Percentiles rank a stretch among this genome's conserved stretches.
Evolutionary conservation across 192 early-diverging fungal genomes (phyloP).

Genomic region (Coemansia sp.): DNA sequence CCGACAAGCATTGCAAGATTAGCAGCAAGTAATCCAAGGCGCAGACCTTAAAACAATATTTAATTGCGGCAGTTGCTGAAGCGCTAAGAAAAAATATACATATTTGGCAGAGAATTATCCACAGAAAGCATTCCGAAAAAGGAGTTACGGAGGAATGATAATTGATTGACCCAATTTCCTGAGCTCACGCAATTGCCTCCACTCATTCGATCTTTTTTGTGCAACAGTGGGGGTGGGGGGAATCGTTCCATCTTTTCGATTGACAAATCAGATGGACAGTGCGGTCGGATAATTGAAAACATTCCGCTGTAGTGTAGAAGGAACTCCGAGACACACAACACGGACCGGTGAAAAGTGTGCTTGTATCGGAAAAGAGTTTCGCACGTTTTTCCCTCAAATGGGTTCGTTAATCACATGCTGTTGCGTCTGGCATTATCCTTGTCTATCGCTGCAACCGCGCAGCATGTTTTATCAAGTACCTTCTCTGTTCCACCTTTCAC

Average conservation of each 20-base stretch:
- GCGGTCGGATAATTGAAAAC: background rate
- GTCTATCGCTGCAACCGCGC: background rate
- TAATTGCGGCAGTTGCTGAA: background rate
- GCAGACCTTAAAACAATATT: background rate
- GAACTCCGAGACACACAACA: background rate
- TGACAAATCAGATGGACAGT: background rate
- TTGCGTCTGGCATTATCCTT: background rate
- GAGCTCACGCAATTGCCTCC: background rate
- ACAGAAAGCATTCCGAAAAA: background rate
- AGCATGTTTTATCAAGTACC: background rate
- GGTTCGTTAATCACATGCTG: background rate
- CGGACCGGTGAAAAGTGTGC: background rate
- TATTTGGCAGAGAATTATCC: background rate
- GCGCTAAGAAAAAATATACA: background rate
- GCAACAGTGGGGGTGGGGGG: background rate
- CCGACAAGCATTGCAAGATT: background rate
- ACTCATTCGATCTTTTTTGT: background rate
- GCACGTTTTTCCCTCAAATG: background rate
- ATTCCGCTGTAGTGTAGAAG: background rate
- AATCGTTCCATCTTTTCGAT: background rate
- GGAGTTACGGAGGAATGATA: background rate
- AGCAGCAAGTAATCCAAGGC: background rate
- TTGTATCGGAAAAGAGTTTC: background rate
- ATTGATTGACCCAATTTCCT: background rate
- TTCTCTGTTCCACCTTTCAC: background rate